Base-by-base conservation (phyloP, 1,284 basidiomycete species). In the Xerocomus nothofagi region DNA sequence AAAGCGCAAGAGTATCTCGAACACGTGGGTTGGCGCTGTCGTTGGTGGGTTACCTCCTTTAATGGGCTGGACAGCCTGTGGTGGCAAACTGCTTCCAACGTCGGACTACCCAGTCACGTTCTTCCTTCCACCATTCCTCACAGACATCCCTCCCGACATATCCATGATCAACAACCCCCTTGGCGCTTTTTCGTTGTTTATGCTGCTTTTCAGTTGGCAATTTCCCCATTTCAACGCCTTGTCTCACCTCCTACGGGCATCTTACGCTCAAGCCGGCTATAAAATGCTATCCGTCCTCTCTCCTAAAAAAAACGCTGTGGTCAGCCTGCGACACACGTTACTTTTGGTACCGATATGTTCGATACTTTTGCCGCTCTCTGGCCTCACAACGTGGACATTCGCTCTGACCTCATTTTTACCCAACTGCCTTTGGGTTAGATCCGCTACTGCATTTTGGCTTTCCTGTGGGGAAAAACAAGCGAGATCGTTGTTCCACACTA, bases 181-280 rank as follows among this genome's bases (percentile, higher is more conserved):
- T 34, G 82, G 86, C 0, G 83, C 90, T 0, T 70, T 88, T 47
- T 82, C 86, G 2, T 74, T 98, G 3, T 91, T 89, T 70, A 75
- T 84, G 65, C 71, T 98, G 44, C 80, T 98, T 12, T 99, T 88
- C 72, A 90, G 89, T 51, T 99, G 97, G 97, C 97, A 99, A 67
- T 99, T 99, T 70, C 96, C 97, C 17, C 97, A 99, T 70, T 99
- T 99, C 75, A 98, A 97, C 71, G 74, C 93, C 2, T 78, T 99
- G n/a, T 86, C 94, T 3, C 83, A 98, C 70, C 77, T 94, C 42
- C 81, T 97, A 12, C 82, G 94, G 23, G 84, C 81, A 15, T 89
- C 90, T 29, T 99, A 99, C 71, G 93, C 96, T 0, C 83, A 93
- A 61, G 93, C 91, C 6, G 96, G 95, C 15, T 99, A 97, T 67